phyloP scores from a whole-genome alignment of 202 grass and related monocot species.

The Carex arenaria region DNA sequence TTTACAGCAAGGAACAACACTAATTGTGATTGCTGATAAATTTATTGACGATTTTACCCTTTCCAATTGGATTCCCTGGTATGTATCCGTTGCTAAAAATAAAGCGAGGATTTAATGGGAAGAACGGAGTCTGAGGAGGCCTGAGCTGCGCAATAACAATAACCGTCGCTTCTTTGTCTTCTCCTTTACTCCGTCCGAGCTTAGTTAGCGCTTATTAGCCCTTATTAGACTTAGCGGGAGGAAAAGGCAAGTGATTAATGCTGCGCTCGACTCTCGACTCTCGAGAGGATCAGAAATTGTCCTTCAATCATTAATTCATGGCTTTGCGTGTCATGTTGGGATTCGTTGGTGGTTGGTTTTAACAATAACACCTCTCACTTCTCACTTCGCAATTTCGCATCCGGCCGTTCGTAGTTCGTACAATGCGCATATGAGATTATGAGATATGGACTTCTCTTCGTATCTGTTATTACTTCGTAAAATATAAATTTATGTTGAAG shows the following conservation, averaged over 20 bases:
- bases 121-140: background rate
- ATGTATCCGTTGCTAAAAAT: background rate
- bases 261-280: background rate
- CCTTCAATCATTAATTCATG: conserved; percentile 13
- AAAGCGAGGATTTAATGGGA: background rate
- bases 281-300: too few relatives aligned
- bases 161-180: background rate
- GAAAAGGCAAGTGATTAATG: conserved; percentile 8
- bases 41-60: conserved; percentile 6
- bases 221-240: background rate
- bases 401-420: background rate
- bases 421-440: background rate
- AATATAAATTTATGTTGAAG: too few relatives aligned
- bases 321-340: conserved; percentile 1
- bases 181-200: conserved; percentile 5
- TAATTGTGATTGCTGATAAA: background rate
- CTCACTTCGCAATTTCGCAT: background rate
- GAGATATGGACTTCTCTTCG: too few relatives aligned
- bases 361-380: background rate
- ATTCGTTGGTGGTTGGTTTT: conserved; percentile 1
- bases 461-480: too few relatives aligned
- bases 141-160: background rate
- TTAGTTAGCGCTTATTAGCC: background rate
- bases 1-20: conserved; percentile 3
- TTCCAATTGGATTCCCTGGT: background rate